These are phyloP conservation scores for Pseudognaphalium luteoalbum DNA, from an alignment of 129 eudicot species.

Conservation along the genomic window DNA sequence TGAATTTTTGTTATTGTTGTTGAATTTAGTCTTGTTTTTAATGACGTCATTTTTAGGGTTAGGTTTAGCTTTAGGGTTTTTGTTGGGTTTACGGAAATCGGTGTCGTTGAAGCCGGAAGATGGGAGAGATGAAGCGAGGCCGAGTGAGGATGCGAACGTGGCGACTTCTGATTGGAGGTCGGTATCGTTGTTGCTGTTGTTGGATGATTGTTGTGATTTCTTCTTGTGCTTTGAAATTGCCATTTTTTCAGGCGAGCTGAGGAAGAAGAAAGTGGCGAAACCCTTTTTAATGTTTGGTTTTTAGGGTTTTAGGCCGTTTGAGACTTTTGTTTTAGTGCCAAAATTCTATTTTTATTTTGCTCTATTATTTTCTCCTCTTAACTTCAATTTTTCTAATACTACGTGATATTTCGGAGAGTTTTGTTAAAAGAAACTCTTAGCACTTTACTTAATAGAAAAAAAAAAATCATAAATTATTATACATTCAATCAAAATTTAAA, in stretches of 20 bases:
- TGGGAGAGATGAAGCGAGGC: constrained; percentile 62
- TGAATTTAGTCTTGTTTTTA: constrained; percentile 16
- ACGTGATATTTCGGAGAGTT: too few relatives aligned
- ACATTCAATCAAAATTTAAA: too few relatives aligned
- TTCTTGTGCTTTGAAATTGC: constrained; percentile 40
- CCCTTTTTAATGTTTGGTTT: not conserved
- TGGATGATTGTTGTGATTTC: constrained; percentile 21
- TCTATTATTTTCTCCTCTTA: too few relatives aligned
- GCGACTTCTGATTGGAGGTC: constrained; percentile 68
- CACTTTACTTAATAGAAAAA: too few relatives aligned
- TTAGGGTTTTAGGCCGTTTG: not conserved
- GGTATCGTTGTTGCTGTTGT: constrained; percentile 31
- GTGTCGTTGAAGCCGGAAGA: constrained; percentile 71
- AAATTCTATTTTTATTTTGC: not conserved
- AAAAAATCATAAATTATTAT: too few relatives aligned
- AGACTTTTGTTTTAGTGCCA: not conserved
- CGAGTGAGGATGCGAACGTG: constrained; percentile 80
- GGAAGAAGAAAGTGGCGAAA: not conserved
- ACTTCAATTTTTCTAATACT: too few relatives aligned
- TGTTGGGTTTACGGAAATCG: constrained; percentile 67
- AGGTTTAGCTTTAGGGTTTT: not conserved
- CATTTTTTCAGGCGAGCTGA: constrained; percentile 40
- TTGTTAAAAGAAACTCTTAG: too few relatives aligned
- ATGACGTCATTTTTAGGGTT: not conserved
- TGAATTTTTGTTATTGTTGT: constrained; percentile 18